Evolutionary conservation across 805 yeast genomes (phyloP), one percentile per base, ranked within the genome.

Genomic region (Lipomyces kockii): DNA sequence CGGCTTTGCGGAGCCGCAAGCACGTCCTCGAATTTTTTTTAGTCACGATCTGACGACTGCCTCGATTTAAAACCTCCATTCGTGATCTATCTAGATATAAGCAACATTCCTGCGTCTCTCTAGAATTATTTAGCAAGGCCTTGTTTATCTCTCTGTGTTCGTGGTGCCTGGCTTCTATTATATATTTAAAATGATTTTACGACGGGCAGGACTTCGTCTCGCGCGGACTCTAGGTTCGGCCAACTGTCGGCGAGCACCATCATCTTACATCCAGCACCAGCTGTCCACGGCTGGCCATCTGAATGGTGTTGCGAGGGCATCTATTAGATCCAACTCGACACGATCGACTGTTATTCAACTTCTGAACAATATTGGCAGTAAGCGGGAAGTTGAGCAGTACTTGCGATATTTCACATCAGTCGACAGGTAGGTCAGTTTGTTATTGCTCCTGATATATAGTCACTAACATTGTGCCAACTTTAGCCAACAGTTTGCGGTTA

Each of bases 311-410:
- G 7, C 14, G 49, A 22, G 49, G 22, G 49, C 32, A 0, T 29
- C 37, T 22, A 25, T 54, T 20, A 62, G 68, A 49, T 35, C 27
- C 39, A 69, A 74, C 66, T 78, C 82, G 49, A 93, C 98, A 35
- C 85, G 98, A 78, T 92, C 98, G 25, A 95, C 99, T 0, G 98
- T 95, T 35, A 91, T 95, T 68, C 99, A 96, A 80, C 83, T 95
- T 61, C 83, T 95, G 78, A 95, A 94, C 83, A 95, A 93, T 79
- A 95, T 95, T 73, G 98, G 98, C 32, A 92, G 98, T 59, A 96
- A 95, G 78, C 86, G 98, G 71, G 99, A 95, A 80, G 99, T 95
- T 56, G 99, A 95, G 79, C 99, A 95, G 80, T 95, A 95, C 80
- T 85, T 95, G 76, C 93, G 92, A 78, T 94, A 94, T 79, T 95